phyloP scores from a whole-genome alignment of 2,329 filamentous ascomycete genomes.

The Ceratocystis huliohia region DNA sequence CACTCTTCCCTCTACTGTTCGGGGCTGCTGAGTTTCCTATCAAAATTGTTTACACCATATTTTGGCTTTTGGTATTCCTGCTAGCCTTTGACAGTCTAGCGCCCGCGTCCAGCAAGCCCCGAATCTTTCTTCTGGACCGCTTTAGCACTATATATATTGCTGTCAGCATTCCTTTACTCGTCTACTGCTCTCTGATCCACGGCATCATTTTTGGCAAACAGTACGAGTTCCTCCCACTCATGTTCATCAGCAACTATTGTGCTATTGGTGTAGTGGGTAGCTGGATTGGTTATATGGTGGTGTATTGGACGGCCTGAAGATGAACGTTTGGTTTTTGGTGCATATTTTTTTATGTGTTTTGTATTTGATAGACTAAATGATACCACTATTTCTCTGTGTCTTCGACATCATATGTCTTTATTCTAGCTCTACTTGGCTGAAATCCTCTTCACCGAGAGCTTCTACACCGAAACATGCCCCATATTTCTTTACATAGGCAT shows the following conservation, averaged over 20 bases:
- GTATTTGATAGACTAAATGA: conserved; percentile 19
- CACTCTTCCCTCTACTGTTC: conserved; percentile 85
- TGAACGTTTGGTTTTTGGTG: neutral
- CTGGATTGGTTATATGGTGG: conserved; percentile 87
- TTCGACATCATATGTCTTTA: neutral
- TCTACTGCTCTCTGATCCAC: conserved; percentile 79
- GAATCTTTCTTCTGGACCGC: conserved; percentile 82
- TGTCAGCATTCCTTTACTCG: conserved; percentile 74
- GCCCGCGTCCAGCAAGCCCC: conserved; percentile 63
- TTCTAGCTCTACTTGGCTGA: neutral
- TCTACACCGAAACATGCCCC: conserved; percentile 3
- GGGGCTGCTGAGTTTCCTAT: conserved; percentile 85
- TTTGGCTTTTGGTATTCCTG: conserved; percentile 81
- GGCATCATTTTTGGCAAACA: conserved; percentile 66
- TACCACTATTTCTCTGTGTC: conserved; percentile 11
- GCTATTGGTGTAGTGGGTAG: conserved; percentile 91
- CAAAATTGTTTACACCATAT: conserved; percentile 83
- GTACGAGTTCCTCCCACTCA: conserved; percentile 84
- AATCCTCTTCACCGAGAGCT: conserved; percentile 1
- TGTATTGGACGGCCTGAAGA: conserved; percentile 57
- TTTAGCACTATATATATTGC: conserved; percentile 84
- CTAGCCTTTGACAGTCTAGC: conserved; percentile 77
- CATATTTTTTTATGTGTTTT: conserved; percentile 10
- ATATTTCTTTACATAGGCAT: conserved; percentile 13
- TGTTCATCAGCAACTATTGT: conserved; percentile 93